Percentiles rank a stretch among this genome's conserved stretches.
Evolutionary conservation across 139 green algal genomes (phyloP).

Genomic region (Tetraselmis chui): DNA sequence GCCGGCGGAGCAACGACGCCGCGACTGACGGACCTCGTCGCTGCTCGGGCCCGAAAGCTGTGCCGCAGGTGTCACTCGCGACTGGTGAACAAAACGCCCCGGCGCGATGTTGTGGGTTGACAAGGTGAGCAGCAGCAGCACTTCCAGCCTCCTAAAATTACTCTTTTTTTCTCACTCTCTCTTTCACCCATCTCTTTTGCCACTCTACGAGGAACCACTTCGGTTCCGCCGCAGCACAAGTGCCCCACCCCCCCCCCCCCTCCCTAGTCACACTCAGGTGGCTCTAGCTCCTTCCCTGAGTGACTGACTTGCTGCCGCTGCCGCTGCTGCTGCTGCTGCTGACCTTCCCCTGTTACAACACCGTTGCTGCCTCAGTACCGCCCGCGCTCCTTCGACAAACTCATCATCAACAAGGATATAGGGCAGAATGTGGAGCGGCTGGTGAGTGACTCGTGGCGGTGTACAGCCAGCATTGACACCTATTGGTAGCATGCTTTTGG

Average conservation of each 20-base stretch:
- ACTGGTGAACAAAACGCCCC: too few relatives aligned
- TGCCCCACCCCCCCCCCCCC: not conserved
- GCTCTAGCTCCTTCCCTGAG: too few relatives aligned
- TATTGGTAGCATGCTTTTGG: conserved; percentile 6
- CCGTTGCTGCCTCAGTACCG: conserved; percentile 60
- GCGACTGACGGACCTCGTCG: too few relatives aligned
- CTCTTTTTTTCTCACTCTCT: not conserved
- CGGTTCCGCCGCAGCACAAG: not conserved
- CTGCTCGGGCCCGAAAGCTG: too few relatives aligned
- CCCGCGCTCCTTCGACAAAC: conserved; percentile 71
- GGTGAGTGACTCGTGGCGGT: conserved; percentile 33
- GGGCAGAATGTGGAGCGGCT: conserved; percentile 79
- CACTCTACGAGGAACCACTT: not conserved
- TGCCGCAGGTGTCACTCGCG: too few relatives aligned
- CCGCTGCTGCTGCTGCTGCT: not conserved
- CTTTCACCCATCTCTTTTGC: not conserved
- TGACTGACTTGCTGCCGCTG: too few relatives aligned
- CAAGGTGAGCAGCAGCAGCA: conserved; percentile 39
- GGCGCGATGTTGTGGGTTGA: conserved; percentile 69
- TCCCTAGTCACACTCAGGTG: conserved; percentile 7
- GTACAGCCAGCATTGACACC: too few relatives aligned
- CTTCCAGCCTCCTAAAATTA: conserved; percentile 1
- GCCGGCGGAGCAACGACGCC: too few relatives aligned
- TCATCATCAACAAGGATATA: conserved; percentile 65
- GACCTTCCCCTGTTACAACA: not conserved